Evolutionary conservation across 192 early-diverging fungal genomes (phyloP).

Genomic region (Rhizoclosmatium sp.): DNA sequence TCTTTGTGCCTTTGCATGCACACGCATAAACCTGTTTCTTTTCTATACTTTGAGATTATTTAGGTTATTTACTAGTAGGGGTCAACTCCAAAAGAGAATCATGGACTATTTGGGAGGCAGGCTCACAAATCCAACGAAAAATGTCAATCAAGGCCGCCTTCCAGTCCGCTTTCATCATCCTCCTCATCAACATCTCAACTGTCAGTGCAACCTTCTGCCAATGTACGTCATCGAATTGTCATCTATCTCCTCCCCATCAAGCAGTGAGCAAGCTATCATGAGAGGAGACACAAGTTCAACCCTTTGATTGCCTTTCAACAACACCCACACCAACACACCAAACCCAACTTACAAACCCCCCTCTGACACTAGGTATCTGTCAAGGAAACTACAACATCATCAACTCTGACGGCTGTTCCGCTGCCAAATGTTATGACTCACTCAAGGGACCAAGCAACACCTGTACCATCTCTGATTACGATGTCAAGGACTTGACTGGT

Average conservation of each 20-base stretch:
- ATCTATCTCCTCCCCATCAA: not conserved
- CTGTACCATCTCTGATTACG: not conserved
- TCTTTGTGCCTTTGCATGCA: not conserved
- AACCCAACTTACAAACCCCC: not conserved
- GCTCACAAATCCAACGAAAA: not conserved
- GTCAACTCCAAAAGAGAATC: not conserved
- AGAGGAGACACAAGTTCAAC: not conserved
- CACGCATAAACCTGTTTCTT: not conserved
- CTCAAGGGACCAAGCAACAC: not conserved
- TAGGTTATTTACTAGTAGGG: not conserved
- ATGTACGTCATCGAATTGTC: not conserved
- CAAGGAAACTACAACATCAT: not conserved
- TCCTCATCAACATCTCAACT: not conserved
- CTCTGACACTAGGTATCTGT: not conserved
- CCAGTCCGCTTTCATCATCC: not conserved
- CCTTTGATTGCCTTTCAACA: not conserved
- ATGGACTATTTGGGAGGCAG: not conserved
- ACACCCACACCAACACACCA: not conserved
- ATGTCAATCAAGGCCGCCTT: not conserved
- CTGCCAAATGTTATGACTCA: not conserved
- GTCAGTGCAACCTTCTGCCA: slow-evolving; percentile 6
- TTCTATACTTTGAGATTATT: not conserved
- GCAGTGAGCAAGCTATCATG: not conserved
- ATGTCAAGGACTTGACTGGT: slow-evolving; percentile 3
- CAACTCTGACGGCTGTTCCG: not conserved